These are phyloP conservation scores for Nasturtium officinale DNA, from an alignment of 345 rosid species.

Conservation along the genomic window DNA sequence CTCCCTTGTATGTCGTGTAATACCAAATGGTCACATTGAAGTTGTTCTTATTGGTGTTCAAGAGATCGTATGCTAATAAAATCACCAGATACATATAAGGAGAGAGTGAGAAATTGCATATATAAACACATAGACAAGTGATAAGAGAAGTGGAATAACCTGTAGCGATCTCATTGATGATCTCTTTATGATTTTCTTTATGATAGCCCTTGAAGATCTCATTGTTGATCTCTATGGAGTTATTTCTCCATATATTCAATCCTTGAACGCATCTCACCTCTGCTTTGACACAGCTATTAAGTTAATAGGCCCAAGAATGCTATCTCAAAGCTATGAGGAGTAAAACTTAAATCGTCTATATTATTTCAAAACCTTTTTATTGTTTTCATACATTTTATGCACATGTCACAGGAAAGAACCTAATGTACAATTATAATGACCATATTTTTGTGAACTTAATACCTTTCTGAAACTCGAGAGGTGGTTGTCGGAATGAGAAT, in stretches of 20 bases:
- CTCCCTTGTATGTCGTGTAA: slow-evolving; percentile 61
- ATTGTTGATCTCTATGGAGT: slow-evolving; percentile 61
- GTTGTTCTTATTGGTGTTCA: slow-evolving; percentile 56
- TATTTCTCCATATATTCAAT: slow-evolving; percentile 62
- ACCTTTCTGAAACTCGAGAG: slow-evolving; percentile 45
- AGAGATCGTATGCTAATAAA: slow-evolving; percentile 79
- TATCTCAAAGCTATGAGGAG: background rate
- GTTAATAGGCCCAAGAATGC: background rate
- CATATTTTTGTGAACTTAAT: slow-evolving; percentile 14
- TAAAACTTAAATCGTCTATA: no score
- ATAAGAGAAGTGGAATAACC: slow-evolving; percentile 47
- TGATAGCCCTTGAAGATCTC: slow-evolving; percentile 62
- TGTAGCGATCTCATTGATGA: slow-evolving; percentile 68
- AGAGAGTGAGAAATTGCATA: background rate
- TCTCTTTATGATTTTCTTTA: slow-evolving; percentile 54
- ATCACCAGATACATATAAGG: background rate
- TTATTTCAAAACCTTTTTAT: no score
- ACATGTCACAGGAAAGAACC: no score
- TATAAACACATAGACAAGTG: background rate
- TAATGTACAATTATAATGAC: no score
- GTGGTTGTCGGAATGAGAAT: slow-evolving; percentile 25
- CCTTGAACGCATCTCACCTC: slow-evolving; percentile 43
- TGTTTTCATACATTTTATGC: no score
- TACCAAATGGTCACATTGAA: slow-evolving; percentile 83
- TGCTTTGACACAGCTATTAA: background rate